Base-by-base conservation (phyloP, 176 grass and related monocot genomes). In the Triticum urartu region DNA sequence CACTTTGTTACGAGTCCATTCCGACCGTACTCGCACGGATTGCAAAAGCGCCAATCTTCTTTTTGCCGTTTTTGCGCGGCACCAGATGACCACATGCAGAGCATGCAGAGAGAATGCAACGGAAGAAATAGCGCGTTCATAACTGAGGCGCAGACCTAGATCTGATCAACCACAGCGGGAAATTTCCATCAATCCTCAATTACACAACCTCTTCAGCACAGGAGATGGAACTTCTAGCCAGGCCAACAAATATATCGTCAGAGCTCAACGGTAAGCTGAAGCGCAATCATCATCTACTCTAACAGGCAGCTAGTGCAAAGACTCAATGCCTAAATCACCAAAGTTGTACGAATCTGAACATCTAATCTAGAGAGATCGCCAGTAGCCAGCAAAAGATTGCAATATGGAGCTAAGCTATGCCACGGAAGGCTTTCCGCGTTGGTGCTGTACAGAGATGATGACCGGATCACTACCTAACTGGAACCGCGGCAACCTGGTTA, bases 381-480 rank as follows among this genome's bases (percentile, higher is more conserved):
- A 61, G 45, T 62, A 87, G 76, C 81, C 73, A 84, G 38, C 39
- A 33, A 62, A 71, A 66, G 26, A 67, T 68, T 76, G 80, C 36
- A 68, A 40, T 77, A 58, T 60, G 26, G 74, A 75, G 68, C 80
- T 91, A 84, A 28, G 85, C 76, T 87, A 85, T 62, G 84, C 64
- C 85, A 88, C 61, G 25, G 17, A 20, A 26, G 14, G 26, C 73
- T 30, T 83, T 86, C 78, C 86, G 74, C 65, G 22, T 72, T 47
- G 72, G 69, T 79, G 80, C 87, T 87, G 87, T 89, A 87, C 91
- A 89, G 42, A 87, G 84, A 64, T 72, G 84, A 63, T 71, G 62
- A 87, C 22, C 22, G 70, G 75, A 76, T 56, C 33, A 72, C 84
- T 39, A 26, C 72, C 81, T 52, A 64, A 72, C 79, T 52, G 24